These are phyloP conservation scores for Termitomyces sp. DNA, from an alignment of 768 basidiomycete genomes.

Conservation along the genomic window DNA sequence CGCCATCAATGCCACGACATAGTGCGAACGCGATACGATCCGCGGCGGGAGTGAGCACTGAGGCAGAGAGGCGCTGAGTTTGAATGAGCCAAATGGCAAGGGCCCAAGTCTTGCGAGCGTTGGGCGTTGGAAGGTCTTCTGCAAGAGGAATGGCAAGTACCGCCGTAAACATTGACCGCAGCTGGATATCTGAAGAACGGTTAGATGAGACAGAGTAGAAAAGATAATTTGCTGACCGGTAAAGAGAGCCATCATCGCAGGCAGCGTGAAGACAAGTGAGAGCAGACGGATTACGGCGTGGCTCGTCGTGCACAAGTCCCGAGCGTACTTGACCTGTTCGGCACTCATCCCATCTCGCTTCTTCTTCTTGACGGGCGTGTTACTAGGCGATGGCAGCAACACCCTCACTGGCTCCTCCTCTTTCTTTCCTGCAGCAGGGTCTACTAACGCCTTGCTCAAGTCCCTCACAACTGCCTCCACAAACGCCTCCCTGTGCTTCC, in stretches of 20 bases:
- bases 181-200: conserved; percentile 43
- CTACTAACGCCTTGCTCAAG: conserved; percentile 55
- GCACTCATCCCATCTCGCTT: conserved; percentile 70
- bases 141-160: conserved; percentile 72
- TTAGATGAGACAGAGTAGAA: conserved; percentile 3
- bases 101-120: conserved; percentile 82
- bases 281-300: conserved; percentile 70
- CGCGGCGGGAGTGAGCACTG: conserved; percentile 54
- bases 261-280: conserved; percentile 50
- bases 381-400: conserved; percentile 61
- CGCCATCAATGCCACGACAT: conserved; percentile 73
- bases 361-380: conserved; percentile 50
- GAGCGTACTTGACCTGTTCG: conserved; percentile 71
- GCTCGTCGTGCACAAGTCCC: conserved; percentile 70
- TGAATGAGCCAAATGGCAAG: conserved; percentile 73
- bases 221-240: conserved; percentile 38
- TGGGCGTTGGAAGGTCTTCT: conserved; percentile 66
- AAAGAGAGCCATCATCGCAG: conserved; percentile 56
- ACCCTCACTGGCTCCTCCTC: conserved; percentile 22
- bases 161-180: conserved; percentile 53
- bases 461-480: conserved; percentile 62
- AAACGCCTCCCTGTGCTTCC: conserved; percentile 46
- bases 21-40: conserved; percentile 68
- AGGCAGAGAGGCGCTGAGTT: conserved; percentile 58
- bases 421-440: conserved; percentile 37